Conservation (phyloP, 805 yeast species). For the Hemisphaericaspora nanyangensis region DNA sequence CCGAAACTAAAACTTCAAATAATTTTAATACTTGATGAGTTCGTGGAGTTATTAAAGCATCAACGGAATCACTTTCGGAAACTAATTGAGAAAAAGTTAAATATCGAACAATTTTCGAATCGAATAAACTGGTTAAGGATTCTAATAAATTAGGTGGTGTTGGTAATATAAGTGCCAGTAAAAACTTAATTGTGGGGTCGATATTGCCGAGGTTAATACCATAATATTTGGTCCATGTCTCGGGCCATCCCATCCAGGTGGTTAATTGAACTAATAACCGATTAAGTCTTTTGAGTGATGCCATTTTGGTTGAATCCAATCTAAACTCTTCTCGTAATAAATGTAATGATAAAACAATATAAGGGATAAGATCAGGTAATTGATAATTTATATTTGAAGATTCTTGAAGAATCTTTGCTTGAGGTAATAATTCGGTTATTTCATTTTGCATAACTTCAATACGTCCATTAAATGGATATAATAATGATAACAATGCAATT, state of each 20-base stretch:
- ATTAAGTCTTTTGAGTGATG: conserved; percentile 41
- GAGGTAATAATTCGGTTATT: conserved; percentile 27
- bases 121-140: conserved; percentile 49
- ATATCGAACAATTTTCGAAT: conserved; percentile 46
- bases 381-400: conserved; percentile 32
- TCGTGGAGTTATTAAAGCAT: conserved; percentile 61
- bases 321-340: conserved; percentile 71
- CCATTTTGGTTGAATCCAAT: conserved; percentile 46
- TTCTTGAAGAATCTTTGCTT: conserved; percentile 25
- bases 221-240: conserved; percentile 59
- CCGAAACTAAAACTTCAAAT: conserved; percentile 60
- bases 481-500: conserved; percentile 45
- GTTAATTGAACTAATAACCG: conserved; percentile 57
- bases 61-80: conserved; percentile 58
- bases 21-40: conserved; percentile 55
- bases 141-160: conserved; percentile 59
- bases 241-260: conserved; percentile 73
- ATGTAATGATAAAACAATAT: conserved; percentile 66
- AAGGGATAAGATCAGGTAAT: conserved; percentile 55
- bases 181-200: conserved; percentile 38
- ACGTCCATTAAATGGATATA: conserved; percentile 41
- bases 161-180: conserved; percentile 44
- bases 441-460: conserved; percentile 15
- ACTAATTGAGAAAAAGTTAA: conserved; percentile 64
- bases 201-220: conserved; percentile 25